Evolutionary conservation across 1,139 yeast species (phyloP).

Genomic region (Taiozyma sp.): DNA sequence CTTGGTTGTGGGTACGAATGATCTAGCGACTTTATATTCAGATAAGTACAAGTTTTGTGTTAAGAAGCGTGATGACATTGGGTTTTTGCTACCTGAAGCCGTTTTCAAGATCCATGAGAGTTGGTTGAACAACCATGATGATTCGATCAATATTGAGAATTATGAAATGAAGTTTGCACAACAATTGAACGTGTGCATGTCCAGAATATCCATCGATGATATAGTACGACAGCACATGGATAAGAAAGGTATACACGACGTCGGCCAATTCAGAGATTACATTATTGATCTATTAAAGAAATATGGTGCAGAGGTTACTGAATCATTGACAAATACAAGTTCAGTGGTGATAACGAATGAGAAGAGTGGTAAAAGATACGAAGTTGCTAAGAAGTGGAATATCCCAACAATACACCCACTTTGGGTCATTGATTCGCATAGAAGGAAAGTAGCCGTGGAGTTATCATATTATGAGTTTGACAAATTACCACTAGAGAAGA

Average conservation of each 20-base stretch:
- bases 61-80: slow-evolving; percentile 51
- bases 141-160: slow-evolving; percentile 18
- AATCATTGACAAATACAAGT: slow-evolving; percentile 47
- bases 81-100: slow-evolving; percentile 44
- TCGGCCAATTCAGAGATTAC: slow-evolving; percentile 22
- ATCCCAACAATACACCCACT: slow-evolving; percentile 68
- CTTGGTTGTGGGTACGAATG: slow-evolving; percentile 61
- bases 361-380: slow-evolving; percentile 53
- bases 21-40: slow-evolving; percentile 32
- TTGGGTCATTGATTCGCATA: slow-evolving; percentile 64
- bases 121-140: slow-evolving; percentile 46
- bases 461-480: slow-evolving; percentile 41
- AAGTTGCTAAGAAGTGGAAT: slow-evolving; percentile 61
- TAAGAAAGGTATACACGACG: slow-evolving; percentile 8
- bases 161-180: slow-evolving; percentile 41
- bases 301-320: slow-evolving; percentile 57
- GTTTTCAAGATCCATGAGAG: slow-evolving; percentile 39
- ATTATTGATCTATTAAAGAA: slow-evolving; percentile 34
- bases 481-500: slow-evolving; percentile 17
- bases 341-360: slow-evolving; percentile 51
- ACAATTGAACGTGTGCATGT: slow-evolving; percentile 43
- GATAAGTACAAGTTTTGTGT: slow-evolving; percentile 66
- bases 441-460: slow-evolving; percentile 55
- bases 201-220: slow-evolving; percentile 39
- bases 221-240: slow-evolving; percentile 2